Evolutionary conservation across 75 land plant genomes (phyloP), one percentile per base, ranked within the genome.

Genomic region (Selaginella tamariscina): DNA sequence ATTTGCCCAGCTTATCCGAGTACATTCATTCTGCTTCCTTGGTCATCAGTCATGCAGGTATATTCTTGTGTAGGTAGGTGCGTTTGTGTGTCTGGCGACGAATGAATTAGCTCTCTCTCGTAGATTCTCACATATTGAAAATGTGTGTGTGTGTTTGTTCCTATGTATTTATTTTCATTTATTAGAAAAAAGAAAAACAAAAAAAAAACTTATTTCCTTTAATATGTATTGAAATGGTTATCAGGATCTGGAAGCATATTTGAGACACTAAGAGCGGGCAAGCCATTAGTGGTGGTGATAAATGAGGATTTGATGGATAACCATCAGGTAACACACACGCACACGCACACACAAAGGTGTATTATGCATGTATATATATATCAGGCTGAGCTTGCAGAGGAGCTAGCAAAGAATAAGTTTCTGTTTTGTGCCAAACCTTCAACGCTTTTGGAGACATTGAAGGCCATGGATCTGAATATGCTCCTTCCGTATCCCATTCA

Each of bases 401-500:
- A 59, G 62, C 26, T 59, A n/a, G 62, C 62, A n/a, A 5, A 21
- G 18, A 59, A 59, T 21, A 5, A n/a, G n/a, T 59, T 59, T 23
- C 21, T 59, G 26, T 8, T 59, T n/a, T 59, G 23, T 59, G 62
- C 97, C 32, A 79, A 73, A 1, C 97, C 97, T 39, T 78, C 78
- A 54, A 78, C 83, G 0, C 79, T 92, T 29, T 30, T 69, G 27
- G 64, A 81, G 13, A 78, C 79, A 0, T 77, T 92, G 15, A 39
- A 54, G 8, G 23, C 30, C 31, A 84, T 92, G 97, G 69, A 92
- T 32, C 60, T 83, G 75, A 79, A 74, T 15, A 73, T 77, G 29
- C 87, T 92, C 1, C 27, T 92, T 72, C 87, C 87, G 24, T 88
- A 92, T 68, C 76, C 71, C 80, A 82, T 22, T 85, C 82, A 32